phyloP scores from a whole-genome alignment of 208 protist genomes.

The Trypanosoma mega region DNA sequence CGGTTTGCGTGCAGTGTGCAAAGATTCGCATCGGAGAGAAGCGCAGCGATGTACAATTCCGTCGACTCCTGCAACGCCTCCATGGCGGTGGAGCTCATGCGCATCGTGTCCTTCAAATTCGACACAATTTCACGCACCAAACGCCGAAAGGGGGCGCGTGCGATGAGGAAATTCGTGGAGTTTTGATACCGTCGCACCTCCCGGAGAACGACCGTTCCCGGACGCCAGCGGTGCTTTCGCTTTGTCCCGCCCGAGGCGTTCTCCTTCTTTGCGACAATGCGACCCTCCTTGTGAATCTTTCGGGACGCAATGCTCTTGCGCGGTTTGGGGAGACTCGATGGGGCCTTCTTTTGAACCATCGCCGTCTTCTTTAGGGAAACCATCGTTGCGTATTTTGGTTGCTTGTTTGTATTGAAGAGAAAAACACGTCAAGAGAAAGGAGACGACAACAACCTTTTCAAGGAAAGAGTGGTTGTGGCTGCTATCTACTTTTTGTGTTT shows the following conservation, averaged over 20 bases:
- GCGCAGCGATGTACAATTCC: constrained; percentile 93
- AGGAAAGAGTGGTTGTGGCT: too few species aligned
- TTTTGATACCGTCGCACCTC: constrained; percentile 99
- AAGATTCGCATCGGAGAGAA: constrained; percentile 95
- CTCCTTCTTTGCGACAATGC: constrained; percentile 73
- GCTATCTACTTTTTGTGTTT: too few species aligned
- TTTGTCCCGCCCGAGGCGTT: constrained; percentile 74
- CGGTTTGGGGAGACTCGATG: constrained; percentile 27
- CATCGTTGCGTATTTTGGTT: constrained; percentile 24
- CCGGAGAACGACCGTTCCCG: constrained; percentile 98
- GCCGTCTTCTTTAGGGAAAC: constrained; percentile 52
- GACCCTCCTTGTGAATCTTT: constrained; percentile 69
- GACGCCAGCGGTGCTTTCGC: constrained; percentile 97
- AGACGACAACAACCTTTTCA: too few species aligned
- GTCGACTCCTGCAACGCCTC: constrained; percentile 97
- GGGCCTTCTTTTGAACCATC: constrained; percentile 42
- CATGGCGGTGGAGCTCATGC: constrained; percentile 62
- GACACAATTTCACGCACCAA: constrained; percentile 99
- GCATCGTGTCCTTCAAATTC: constrained; percentile 90
- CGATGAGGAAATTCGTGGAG: constrained; percentile 98
- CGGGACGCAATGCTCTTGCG: constrained; percentile 78
- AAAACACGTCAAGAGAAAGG: too few species aligned
- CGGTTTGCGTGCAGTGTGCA: constrained; percentile 98
- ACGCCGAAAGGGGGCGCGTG: constrained; percentile 98
- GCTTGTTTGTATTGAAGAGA: too few species aligned